phyloP scores from a whole-genome alignment of 768 basidiomycete genomes.

The Dioszegia aurantiaca region DNA sequence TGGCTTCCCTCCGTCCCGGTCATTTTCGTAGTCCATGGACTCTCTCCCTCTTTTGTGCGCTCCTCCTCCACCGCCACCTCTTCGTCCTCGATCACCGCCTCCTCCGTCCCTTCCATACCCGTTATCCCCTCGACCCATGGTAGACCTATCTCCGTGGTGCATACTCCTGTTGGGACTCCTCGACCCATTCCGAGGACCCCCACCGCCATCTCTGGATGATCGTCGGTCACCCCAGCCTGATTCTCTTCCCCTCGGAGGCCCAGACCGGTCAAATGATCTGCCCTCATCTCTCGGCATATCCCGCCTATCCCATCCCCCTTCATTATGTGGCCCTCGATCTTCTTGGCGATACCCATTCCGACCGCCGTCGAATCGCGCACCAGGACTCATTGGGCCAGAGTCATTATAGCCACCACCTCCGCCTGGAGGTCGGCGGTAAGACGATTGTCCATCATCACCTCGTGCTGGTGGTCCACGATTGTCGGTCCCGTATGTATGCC shows the following conservation, averaged over 20 bases:
- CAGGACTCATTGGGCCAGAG: neutral
- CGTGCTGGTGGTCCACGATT: neutral
- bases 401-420: neutral
- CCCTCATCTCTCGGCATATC: neutral
- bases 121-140: slow-evolving; percentile 13
- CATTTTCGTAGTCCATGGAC: neutral
- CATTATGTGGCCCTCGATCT: neutral
- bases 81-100: slow-evolving; percentile 1
- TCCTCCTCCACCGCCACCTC: slow-evolving; percentile 9
- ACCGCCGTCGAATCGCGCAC: neutral
- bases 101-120: slow-evolving; percentile 2
- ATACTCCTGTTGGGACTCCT: neutral
- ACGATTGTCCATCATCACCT: neutral
- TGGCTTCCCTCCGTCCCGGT: neutral
- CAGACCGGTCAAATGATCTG: neutral
- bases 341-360: neutral
- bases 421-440: neutral
- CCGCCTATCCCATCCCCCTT: slow-evolving; percentile 2
- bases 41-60: slow-evolving; percentile 13
- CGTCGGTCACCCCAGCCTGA: slow-evolving; percentile 7
- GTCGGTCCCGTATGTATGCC: neutral
- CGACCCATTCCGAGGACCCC: neutral
- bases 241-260: neutral
- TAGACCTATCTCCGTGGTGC: too few species aligned
- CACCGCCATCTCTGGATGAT: neutral